Evolutionary conservation across 2,329 filamentous ascomycete genomes (phyloP).

Genomic region (Trichoderma sp.): DNA sequence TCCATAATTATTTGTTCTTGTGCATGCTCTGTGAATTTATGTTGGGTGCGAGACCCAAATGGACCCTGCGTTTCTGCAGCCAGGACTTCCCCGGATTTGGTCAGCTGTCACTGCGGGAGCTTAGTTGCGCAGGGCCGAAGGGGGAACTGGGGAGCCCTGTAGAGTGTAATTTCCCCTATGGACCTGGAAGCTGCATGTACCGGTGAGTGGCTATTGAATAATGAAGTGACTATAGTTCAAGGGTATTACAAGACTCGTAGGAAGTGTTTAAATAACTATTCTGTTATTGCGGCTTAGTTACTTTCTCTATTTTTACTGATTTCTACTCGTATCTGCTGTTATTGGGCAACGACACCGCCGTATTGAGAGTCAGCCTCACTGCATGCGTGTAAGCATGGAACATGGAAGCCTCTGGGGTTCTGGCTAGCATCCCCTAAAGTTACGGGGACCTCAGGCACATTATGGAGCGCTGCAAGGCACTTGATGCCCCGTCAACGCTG

Average conservation of each 20-base stretch:
- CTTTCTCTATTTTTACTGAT: too few relatives aligned
- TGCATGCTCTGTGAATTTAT: neutral
- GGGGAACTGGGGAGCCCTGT: neutral
- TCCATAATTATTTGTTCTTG: neutral
- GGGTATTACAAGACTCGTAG: too few relatives aligned
- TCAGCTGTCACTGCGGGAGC: neutral
- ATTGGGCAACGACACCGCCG: neutral
- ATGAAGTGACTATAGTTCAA: too few relatives aligned
- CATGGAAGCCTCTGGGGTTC: neutral
- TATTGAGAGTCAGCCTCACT: neutral
- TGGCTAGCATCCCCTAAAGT: neutral
- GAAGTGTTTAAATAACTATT: too few relatives aligned
- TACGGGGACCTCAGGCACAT: neutral
- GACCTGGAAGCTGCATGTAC: neutral
- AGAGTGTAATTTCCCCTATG: neutral
- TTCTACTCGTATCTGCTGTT: neutral
- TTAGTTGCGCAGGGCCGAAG: neutral
- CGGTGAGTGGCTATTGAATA: neutral
- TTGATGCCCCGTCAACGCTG: neutral
- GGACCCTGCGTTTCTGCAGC: conserved; percentile 4
- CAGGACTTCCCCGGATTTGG: conserved; percentile 10
- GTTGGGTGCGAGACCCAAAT: neutral
- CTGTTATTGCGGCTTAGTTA: too few relatives aligned
- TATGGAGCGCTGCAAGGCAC: conserved; percentile 8
- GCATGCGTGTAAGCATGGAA: neutral